A percentile compares a stretch with the other conserved stretches of the same genome.
These are phyloP conservation scores for Dryadomyces quercus-mongolicae DNA, from an alignment of 2,329 filamentous ascomycete species.

Conservation along the genomic window DNA sequence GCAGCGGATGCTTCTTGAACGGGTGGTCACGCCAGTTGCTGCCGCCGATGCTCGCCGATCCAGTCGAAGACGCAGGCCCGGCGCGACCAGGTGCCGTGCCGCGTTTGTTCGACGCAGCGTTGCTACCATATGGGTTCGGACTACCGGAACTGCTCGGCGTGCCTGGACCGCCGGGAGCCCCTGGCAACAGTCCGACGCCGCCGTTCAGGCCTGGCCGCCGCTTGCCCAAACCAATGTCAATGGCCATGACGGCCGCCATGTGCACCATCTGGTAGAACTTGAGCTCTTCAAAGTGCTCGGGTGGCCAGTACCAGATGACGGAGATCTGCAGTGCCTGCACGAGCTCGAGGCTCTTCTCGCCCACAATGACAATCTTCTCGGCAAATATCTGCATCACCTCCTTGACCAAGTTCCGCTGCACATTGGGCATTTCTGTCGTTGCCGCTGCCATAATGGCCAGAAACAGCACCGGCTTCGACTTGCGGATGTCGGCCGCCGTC, in stretches of 20 bases:
- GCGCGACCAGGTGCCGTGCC: background rate
- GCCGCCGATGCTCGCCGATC: background rate
- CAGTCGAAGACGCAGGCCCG: no score
- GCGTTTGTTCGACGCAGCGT: background rate
- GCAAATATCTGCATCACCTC: conserved; percentile 64
- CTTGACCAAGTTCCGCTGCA: conserved; percentile 51
- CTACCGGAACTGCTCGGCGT: background rate
- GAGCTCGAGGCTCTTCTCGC: conserved; percentile 72
- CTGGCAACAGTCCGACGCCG: background rate
- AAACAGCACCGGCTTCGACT: conserved; percentile 53
- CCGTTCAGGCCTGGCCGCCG: conserved; percentile 17
- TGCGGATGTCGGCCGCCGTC: conserved; percentile 42
- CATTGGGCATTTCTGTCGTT: conserved; percentile 40
- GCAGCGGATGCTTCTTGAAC: conserved; percentile 27
- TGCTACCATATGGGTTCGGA: no score
- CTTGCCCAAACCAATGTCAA: conserved; percentile 64
- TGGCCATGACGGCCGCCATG: conserved; percentile 67
- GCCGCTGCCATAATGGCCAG: conserved; percentile 58
- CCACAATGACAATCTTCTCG: conserved; percentile 60
- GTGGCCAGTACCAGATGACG: conserved; percentile 77
- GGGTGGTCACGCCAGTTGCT: conserved; percentile 28
- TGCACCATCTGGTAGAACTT: conserved; percentile 86
- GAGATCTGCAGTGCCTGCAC: conserved; percentile 66
- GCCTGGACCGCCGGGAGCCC: background rate
- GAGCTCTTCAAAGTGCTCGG: conserved; percentile 71